Evolutionary conservation across 2,329 filamentous ascomycete species (phyloP), one percentile per base, ranked within the genome.

Genomic region (Aaosphaeria arxii): DNA sequence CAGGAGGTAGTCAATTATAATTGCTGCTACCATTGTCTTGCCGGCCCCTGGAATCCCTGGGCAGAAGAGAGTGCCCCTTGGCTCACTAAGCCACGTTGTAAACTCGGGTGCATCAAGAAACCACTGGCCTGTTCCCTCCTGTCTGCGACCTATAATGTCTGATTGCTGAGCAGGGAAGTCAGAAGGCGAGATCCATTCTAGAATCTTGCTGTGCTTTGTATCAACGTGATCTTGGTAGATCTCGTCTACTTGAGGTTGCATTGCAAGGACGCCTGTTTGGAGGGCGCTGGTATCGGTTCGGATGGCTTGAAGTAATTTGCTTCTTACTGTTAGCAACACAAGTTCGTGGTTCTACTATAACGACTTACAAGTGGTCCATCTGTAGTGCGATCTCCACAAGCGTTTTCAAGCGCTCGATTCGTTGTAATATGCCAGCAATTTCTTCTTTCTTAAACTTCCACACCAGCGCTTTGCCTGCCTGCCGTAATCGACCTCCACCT

Each of bases 11-110:
- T 62, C 52, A 11, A 64, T 53, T 13, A 50, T 49, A 13, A 55
- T 59, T 3, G 61, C 51, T 33, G 63, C 52, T 11, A 62, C 51
- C 32, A 64, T 55, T 1, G 62, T 67, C 47, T 67, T 64, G 24
- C 62, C 60, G 30, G 61, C 58, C 11, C 62, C 58, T 7, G 60
- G 62, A 28, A 59, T 55, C 1, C 62, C 61, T 32, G 50, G 30
- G n/a, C 61, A 67, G 30, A 63, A 57, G 2, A 66, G 42, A 5
- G 53, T 63, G 9, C 40, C 33, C 4, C 49, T 39, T 6, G 47
- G 5, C 28, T 41, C 44, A 17, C 35, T 30, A 2, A 57, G 9
- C 60, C 59, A 66, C 11, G 24, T 30, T 7, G 30, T 17, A 3
- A 43, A 30, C 41, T 43, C 28, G 11, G 28, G 28, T 17, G 41